These are phyloP conservation scores for Fusarium solani-melongenae DNA, from an alignment of 2,329 filamentous ascomycete genomes.

Conservation along the genomic window DNA sequence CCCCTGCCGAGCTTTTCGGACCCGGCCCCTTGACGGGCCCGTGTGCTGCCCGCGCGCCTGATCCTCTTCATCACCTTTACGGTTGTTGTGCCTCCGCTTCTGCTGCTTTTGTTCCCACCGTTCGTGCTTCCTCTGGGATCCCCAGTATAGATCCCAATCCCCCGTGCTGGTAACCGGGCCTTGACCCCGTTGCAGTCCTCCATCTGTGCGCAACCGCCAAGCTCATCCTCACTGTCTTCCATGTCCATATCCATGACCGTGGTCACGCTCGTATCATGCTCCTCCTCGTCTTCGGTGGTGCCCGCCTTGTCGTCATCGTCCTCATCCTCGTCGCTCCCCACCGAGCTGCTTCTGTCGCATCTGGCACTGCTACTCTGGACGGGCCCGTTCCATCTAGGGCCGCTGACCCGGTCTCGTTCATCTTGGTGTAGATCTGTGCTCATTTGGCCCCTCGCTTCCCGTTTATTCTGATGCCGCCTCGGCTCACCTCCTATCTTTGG, in stretches of 20 bases:
- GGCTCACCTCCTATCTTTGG: slow-evolving; percentile 20
- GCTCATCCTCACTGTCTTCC: slow-evolving; percentile 38
- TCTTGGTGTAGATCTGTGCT: slow-evolving; percentile 21
- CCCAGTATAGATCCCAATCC: background rate
- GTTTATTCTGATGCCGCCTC: slow-evolving; percentile 5
- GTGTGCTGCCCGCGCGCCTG: slow-evolving; percentile 30
- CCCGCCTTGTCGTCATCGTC: slow-evolving; percentile 11
- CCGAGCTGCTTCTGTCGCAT: slow-evolving; percentile 5
- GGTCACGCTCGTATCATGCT: slow-evolving; percentile 25
- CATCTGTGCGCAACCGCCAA: slow-evolving; percentile 20
- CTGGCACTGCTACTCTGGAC: slow-evolving; percentile 3
- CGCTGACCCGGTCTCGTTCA: slow-evolving; percentile 13
- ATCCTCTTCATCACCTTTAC: slow-evolving; percentile 16
- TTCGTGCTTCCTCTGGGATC: slow-evolving; percentile 3
- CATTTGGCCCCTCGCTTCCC: slow-evolving; percentile 10
- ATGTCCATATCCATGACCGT: slow-evolving; percentile 17
- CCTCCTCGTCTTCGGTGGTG: slow-evolving; percentile 12
- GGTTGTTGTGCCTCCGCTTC: background rate
- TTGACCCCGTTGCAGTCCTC: background rate
- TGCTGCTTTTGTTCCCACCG: background rate
- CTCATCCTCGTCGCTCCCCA: slow-evolving; percentile 22
- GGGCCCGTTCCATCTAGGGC: slow-evolving; percentile 16
- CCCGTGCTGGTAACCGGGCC: background rate
- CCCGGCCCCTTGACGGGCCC: slow-evolving; percentile 17
- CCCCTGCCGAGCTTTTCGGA: slow-evolving; percentile 17